A percentile compares a stretch with the other conserved stretches of the same genome.
Conservation (phyloP, 2,329 filamentous ascomycete genomes). For the Ophiostoma quercus region DNA sequence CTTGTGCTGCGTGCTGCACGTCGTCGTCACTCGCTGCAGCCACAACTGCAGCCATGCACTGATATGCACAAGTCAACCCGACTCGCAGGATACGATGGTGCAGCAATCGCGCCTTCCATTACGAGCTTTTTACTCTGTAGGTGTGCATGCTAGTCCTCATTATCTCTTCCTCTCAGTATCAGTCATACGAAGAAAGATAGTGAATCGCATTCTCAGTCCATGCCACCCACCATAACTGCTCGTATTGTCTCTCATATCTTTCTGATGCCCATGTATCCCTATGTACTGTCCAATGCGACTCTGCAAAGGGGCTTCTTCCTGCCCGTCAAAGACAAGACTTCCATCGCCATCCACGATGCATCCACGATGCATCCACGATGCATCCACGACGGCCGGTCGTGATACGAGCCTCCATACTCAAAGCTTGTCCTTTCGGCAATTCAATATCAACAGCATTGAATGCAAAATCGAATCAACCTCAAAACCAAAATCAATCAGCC, state of each 20-base stretch:
- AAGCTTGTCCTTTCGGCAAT: too few relatives aligned
- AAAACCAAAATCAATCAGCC: not conserved
- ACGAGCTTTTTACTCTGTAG: not conserved
- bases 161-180: not conserved
- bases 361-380: too few relatives aligned
- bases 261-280: not conserved
- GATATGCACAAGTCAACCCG: not conserved
- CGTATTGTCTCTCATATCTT: not conserved
- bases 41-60: not conserved
- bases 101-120: conserved; percentile 6
- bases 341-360: too few relatives aligned
- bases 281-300: too few relatives aligned
- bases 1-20: not conserved
- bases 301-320: too few relatives aligned
- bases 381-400: too few relatives aligned
- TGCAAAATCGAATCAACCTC: not conserved
- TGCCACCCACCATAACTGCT: conserved; percentile 1
- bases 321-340: too few relatives aligned
- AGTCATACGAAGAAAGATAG: not conserved
- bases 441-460: not conserved
- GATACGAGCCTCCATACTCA: too few relatives aligned
- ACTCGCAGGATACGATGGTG: not conserved
- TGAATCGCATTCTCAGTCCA: not conserved
- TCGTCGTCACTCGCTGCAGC: not conserved
- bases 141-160: not conserved